Base-by-base conservation (phyloP, 306 rosid species). In the Malus domestica region DNA sequence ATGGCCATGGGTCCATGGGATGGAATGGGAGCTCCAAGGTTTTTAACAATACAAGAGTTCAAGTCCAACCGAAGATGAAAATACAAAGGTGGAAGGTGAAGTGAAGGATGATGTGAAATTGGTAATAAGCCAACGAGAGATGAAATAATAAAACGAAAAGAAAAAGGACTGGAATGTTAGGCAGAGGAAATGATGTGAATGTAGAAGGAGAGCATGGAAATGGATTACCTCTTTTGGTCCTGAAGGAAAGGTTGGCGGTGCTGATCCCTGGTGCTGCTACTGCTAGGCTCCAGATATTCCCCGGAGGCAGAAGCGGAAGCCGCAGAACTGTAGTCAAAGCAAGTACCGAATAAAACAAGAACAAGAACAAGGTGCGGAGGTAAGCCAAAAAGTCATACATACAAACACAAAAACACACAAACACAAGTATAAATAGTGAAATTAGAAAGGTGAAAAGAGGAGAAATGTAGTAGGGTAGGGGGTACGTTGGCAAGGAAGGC, bases 161-260 rank as follows among this genome's bases (percentile, higher is more conserved):
- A 58, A 63, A 8, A 63, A 32, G 44, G n/a, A 63, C 19, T 10
- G 11, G 19, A 60, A 60, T 10, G 65, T 54, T 32, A 18, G 59
- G 30, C 15, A 71, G 75, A 51, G 20, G 10, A 30, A 49, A 49
- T 10, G 62, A 55, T 32, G 8, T 22, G 30, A 54, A 71, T 13
- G 13, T 11, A 71, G n/a, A 72, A 35, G 5, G 11, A 58, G 54
- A 49, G 54, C 54, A 49, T 49, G 54, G 54, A 22, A 22, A 22
- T 60, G 14, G 58, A 60, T 10, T 75, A 90, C 96, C 93, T 85
- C 84, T 79, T 87, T 55, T 87, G 90, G 51, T 77, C 88, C 79
- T 75, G 75, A 22, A 86, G 83, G 64, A 91, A 83, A 79, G 94
- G 92, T 68, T 84, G 90, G 76, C 70, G 87, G 68, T 86, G 89